Percentiles rank a stretch among this genome's conserved stretches.
phyloP scores from a whole-genome alignment of 768 basidiomycete genomes.

The Leccinum variicolor region DNA sequence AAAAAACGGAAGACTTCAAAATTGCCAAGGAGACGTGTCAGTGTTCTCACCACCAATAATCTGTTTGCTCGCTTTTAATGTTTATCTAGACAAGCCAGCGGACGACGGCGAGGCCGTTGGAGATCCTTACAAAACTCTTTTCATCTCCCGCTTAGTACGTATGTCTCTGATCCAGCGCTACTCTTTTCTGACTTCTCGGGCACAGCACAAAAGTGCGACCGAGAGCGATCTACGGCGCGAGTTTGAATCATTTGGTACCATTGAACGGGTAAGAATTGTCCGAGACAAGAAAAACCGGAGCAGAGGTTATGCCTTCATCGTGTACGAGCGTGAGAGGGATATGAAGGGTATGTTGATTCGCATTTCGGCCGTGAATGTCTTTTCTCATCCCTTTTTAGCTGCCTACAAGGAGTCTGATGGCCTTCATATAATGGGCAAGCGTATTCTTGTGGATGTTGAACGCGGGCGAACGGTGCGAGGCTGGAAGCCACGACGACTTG shows the following conservation, averaged over 20 bases:
- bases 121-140: slow-evolving; percentile 97
- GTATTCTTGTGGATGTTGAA: slow-evolving; percentile 97
- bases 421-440: slow-evolving; percentile 92
- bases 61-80: slow-evolving; percentile 5
- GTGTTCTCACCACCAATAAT: slow-evolving; percentile 29
- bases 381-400: slow-evolving; percentile 40
- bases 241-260: slow-evolving; percentile 92
- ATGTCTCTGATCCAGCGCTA: background rate
- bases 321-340: slow-evolving; percentile 96
- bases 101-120: slow-evolving; percentile 90
- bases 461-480: slow-evolving; percentile 96
- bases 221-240: slow-evolving; percentile 92
- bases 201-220: slow-evolving; percentile 85
- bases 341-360: slow-evolving; percentile 80
- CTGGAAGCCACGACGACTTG: slow-evolving; percentile 95
- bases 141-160: slow-evolving; percentile 86
- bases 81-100: slow-evolving; percentile 78
- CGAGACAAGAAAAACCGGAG: slow-evolving; percentile 85
- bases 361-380: slow-evolving; percentile 10
- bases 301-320: slow-evolving; percentile 93
- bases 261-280: slow-evolving; percentile 92
- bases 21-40: slow-evolving; percentile 81
- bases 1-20: slow-evolving; percentile 71
- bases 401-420: slow-evolving; percentile 99
- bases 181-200: slow-evolving; percentile 13